Evolutionary conservation across 371 early-diverging fungal species (phyloP), one percentile per base, ranked within the genome.

Genomic region (Mortierella sp.): DNA sequence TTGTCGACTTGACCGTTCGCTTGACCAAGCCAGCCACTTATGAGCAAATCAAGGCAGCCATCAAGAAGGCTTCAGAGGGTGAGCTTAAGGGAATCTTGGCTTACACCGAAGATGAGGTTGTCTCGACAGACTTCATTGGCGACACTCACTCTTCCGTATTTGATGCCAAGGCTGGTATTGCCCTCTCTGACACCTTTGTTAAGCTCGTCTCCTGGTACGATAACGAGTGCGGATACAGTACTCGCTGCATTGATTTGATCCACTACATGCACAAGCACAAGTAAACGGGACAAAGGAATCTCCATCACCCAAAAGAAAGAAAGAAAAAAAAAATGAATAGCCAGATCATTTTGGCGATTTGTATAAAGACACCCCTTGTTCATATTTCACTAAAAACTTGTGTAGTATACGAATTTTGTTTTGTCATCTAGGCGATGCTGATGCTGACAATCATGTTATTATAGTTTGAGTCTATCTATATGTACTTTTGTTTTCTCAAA

Each of bases 171-270:
- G 99, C 99, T 72, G 98, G 98, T 86, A 99, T 99, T 79, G 92
- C 95, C 45, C 89, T 99, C 69, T 97, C 94, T 86, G 91, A 94
- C 85, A 95, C 92, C 83, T 99, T 99, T 87, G 97, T 99, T 90
- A 99, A 99, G 96, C 87, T 99, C 59, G 89, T 99, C 74, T 90
- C 97, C 47, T 99, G 99, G 98, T 99, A 96, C 88, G 95, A 94
- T 84, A 95, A 95, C 90, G 94, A 95, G 85, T 87, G 87, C 87
- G 99, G 98, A 77, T 99, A 99, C 94, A 96, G 97, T 45, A 88
- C 86, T 89, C 94, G 99, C 85, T 95, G 95, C 67, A 88, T 97
- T 54, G 96, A 98, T 92, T 88, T 98, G 73, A 87, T 96, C 88
- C 81, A 81, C 86, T 90, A 90, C 87, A 89, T 94, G 84, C 93